These are phyloP conservation scores for Cercospora janseana DNA, from an alignment of 2,329 filamentous ascomycete species.

Conservation along the genomic window DNA sequence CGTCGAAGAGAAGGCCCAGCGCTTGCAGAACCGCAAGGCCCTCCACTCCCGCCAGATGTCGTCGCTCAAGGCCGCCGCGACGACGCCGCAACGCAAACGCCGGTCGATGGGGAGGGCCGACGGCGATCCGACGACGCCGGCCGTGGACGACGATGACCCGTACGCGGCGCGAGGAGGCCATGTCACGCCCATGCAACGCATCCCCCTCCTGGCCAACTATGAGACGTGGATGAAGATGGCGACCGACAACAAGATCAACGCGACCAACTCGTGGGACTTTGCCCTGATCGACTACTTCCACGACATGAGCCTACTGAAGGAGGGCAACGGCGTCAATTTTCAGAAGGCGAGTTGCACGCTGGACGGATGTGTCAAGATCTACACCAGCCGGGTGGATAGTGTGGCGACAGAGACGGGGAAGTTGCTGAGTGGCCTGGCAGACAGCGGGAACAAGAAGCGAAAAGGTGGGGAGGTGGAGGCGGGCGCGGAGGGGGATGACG, in stretches of 20 bases:
- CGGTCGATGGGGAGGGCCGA: conserved; percentile 36
- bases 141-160: conserved; percentile 51
- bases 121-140: conserved; percentile 52
- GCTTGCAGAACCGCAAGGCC: conserved; percentile 82
- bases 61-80: conserved; percentile 73
- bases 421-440: conserved; percentile 86
- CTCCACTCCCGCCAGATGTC: conserved; percentile 89
- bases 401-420: conserved; percentile 97
- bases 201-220: conserved; percentile 94
- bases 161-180: conserved; percentile 65
- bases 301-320: conserved; percentile 95
- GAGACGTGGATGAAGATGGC: conserved; percentile 99
- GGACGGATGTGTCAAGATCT: conserved; percentile 98
- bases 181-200: conserved; percentile 92
- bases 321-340: conserved; percentile 96
- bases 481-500: conserved; percentile 59
- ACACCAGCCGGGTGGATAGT: conserved; percentile 96
- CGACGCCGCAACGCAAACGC: conserved; percentile 54
- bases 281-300: conserved; percentile 99
- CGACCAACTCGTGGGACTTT: conserved; percentile 98
- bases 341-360: conserved; percentile 97
- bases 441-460: conserved; percentile 65
- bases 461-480: conserved; percentile 59
- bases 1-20: conserved; percentile 82
- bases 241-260: conserved; percentile 95